Base-by-base conservation (phyloP, 1,139 yeast species). In the Taiozyma sp. region DNA sequence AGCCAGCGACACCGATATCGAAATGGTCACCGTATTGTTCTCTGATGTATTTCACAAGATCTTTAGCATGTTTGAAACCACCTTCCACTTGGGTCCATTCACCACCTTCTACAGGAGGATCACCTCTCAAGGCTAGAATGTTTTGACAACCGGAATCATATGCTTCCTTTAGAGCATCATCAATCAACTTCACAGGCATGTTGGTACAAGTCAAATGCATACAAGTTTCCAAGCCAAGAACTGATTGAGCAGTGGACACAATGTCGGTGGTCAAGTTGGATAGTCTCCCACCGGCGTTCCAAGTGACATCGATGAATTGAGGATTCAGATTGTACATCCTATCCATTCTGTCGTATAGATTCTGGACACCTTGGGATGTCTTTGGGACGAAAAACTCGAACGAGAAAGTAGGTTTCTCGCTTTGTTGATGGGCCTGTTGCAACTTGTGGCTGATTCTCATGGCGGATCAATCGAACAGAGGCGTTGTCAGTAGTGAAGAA, bases 341-440 rank as follows among this genome's bases (percentile, higher is more conserved):
- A 66, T 93, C 98, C 95, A 93, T 93, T 67, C 99, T 80, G 68
- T 93, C 99, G 70, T 91, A 93, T 53, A 93, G 76, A 66, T 93
- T 93, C 68, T 91, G 97, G 34, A 91, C 95, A 67, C 99, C 99
- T 68, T 93, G 97, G 26, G 95, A 77, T 1, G 99, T 93, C 73
- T 93, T 93, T 44, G 99, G 99, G n/a, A 93, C 97, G 67, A 93
- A 93, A 72, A 88, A 93, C 74, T 93, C 99, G 64, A 91, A 93
- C 47, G 98, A 91, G 68, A 88, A 93, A 6, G 97, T 88, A 5
- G 96, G 62, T 47, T 59, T 62, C 21, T 58, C 59, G 42, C 58
- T 55, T 34, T 56, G 57, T 22, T 61, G 58, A 46, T 63, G 67
- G 37, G 65, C 62, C 50, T 61, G 56, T 54, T 63, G 63, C 50